Evolutionary conservation across 306 rosid species (phyloP).

Genomic region (Sophora flavescens): DNA sequence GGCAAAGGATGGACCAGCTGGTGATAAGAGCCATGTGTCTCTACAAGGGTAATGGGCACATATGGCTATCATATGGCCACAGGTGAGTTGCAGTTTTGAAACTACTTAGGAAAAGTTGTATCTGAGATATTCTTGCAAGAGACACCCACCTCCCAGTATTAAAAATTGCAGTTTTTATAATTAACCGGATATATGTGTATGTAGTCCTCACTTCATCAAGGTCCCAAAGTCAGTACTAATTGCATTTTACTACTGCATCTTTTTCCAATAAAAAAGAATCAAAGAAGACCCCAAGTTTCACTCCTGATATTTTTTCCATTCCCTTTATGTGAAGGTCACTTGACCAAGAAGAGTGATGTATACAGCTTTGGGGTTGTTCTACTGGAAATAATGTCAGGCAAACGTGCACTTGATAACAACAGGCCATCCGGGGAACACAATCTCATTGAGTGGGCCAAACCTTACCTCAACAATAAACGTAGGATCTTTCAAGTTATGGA

Average conservation of each 20-base stretch:
- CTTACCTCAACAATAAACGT: constrained; percentile 84
- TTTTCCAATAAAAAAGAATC: background rate
- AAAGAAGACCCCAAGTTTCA: constrained; percentile 5
- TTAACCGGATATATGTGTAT: background rate
- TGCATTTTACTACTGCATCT: constrained; percentile 4
- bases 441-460: constrained; percentile 92
- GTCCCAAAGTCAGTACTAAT: background rate
- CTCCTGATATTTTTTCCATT: constrained; percentile 39
- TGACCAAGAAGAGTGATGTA: constrained; percentile 87
- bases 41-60: constrained; percentile 98
- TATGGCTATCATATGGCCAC: constrained; percentile 95
- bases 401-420: constrained; percentile 83
- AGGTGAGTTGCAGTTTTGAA: constrained; percentile 53
- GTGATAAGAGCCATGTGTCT: constrained; percentile 87
- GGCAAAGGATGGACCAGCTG: constrained; percentile 96
- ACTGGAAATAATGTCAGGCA: constrained; percentile 84
- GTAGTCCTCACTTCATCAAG: background rate
- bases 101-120: background rate
- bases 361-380: constrained; percentile 96
- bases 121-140: background rate
- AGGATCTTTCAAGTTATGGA: constrained; percentile 78
- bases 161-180: background rate
- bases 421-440: constrained; percentile 82
- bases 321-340: constrained; percentile 74
- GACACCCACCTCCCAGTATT: background rate